phyloP scores from a whole-genome alignment of 148 eudicot species.

The Chenopodium quinoa region DNA sequence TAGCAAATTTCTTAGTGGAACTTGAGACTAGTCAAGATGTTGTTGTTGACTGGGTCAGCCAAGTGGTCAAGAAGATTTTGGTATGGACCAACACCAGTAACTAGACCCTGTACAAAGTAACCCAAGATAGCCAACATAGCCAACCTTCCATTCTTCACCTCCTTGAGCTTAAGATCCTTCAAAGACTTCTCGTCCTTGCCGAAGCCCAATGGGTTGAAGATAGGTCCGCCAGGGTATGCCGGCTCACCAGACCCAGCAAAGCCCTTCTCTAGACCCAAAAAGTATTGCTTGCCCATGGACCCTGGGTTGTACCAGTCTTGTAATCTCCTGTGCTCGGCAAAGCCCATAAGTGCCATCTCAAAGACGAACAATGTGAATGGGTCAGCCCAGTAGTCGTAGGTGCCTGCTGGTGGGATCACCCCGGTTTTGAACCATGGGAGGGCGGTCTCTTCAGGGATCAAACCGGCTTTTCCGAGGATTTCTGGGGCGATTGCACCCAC shows the following conservation, averaged over 20 bases:
- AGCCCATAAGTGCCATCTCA: slow-evolving; percentile 93
- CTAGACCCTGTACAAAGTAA: slow-evolving; percentile 74
- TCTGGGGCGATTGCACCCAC: slow-evolving; percentile 88
- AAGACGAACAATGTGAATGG: slow-evolving; percentile 75
- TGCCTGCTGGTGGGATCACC: slow-evolving; percentile 93
- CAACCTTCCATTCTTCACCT: slow-evolving; percentile 90
- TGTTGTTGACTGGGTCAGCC: slow-evolving; percentile 97
- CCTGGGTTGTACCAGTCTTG: slow-evolving; percentile 97
- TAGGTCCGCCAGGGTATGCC: slow-evolving; percentile 93
- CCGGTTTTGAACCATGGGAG: slow-evolving; percentile 98
- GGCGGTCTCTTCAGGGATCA: slow-evolving; percentile 88
- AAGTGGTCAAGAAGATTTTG: slow-evolving; percentile 92
- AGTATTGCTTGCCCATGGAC: slow-evolving; percentile 94
- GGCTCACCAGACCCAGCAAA: slow-evolving; percentile 85
- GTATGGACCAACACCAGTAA: slow-evolving; percentile 94
- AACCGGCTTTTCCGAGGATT: slow-evolving; percentile 76
- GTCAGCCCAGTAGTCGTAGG: slow-evolving; percentile 97
- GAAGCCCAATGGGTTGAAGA: slow-evolving; percentile 92
- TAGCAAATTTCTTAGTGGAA: slow-evolving; percentile 49
- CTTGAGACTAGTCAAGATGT: slow-evolving; percentile 88
- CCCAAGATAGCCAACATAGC: slow-evolving; percentile 96
- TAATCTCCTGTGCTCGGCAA: slow-evolving; percentile 90
- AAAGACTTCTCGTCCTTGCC: slow-evolving; percentile 95
- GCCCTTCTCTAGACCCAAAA: slow-evolving; percentile 76
- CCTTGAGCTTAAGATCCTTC: slow-evolving; percentile 90